phyloP scores from a whole-genome alignment of 805 yeast genomes.

The Yarrowia hollandica region DNA sequence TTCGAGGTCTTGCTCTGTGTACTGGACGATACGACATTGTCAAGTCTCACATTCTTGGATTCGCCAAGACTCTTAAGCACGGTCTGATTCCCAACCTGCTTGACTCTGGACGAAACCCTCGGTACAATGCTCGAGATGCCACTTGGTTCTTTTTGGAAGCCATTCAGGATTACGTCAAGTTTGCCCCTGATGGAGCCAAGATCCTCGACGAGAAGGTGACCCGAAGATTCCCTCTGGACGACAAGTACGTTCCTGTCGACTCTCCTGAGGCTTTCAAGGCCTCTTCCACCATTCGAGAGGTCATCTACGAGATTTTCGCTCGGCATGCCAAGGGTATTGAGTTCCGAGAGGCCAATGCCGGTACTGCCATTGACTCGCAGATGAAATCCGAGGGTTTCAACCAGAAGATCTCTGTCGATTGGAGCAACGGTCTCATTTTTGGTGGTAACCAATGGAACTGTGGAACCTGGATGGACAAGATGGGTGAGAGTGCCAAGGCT shows the following conservation, averaged over 20 bases:
- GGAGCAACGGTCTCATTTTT: constrained; percentile 82
- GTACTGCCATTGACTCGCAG: constrained; percentile 80
- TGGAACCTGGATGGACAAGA: constrained; percentile 99
- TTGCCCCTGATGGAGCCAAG: constrained; percentile 66
- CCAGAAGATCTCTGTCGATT: constrained; percentile 76
- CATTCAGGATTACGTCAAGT: constrained; percentile 74
- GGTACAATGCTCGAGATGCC: constrained; percentile 96
- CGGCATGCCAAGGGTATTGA: constrained; percentile 88
- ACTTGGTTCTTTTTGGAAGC: constrained; percentile 91
- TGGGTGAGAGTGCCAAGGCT: constrained; percentile 91
- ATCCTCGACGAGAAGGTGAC: constrained; percentile 71
- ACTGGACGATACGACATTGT: constrained; percentile 82
- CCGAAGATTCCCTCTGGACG: constrained; percentile 89
- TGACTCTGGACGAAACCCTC: constrained; percentile 90
- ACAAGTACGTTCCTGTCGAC: constrained; percentile 65
- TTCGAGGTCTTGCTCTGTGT: constrained; percentile 76
- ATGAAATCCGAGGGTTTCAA: constrained; percentile 93
- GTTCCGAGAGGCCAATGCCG: constrained; percentile 95
- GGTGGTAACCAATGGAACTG: constrained; percentile 94
- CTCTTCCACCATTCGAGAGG: constrained; percentile 67
- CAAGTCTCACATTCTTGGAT: constrained; percentile 73
- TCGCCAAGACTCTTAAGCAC: constrained; percentile 89
- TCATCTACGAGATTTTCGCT: constrained; percentile 76
- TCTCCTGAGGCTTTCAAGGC: constrained; percentile 76
- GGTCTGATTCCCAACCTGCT: constrained; percentile 91